Percentiles rank a stretch among this genome's conserved stretches.
These are phyloP conservation scores for Eremomyces bilateralis DNA, from an alignment of 495 filamentous ascomycete species.

Conservation along the genomic window DNA sequence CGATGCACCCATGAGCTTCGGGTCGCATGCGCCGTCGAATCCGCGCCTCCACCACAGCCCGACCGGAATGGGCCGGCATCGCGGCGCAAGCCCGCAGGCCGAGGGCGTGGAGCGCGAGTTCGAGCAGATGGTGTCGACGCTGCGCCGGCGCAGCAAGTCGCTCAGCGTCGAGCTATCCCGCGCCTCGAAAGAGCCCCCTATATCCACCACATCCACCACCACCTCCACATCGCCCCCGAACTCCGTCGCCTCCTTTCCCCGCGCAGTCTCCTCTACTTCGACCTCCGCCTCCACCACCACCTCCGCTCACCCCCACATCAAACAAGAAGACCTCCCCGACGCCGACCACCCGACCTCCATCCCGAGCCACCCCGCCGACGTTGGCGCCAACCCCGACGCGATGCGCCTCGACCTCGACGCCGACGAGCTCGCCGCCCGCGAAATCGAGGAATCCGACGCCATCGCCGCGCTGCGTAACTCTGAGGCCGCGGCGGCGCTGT, in stretches of 20 bases:
- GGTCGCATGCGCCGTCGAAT: conserved; percentile 19
- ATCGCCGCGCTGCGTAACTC: conserved; percentile 15
- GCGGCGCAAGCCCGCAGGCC: conserved; percentile 61
- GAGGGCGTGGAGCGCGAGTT: conserved; percentile 96
- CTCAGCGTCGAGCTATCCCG: too few relatives aligned
- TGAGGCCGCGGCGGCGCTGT: conserved; percentile 21
- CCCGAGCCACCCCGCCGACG: conserved; percentile 6
- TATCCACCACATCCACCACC: background rate
- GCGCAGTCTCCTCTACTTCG: background rate
- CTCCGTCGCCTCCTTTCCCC: background rate
- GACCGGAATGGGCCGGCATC: conserved; percentile 23
- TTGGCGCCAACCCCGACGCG: conserved; percentile 1
- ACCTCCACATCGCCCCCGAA: background rate
- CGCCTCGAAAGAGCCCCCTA: too few relatives aligned
- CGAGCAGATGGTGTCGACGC: conserved; percentile 52
- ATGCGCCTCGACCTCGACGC: conserved; percentile 6
- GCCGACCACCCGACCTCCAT: background rate
- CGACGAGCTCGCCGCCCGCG: conserved; percentile 11
- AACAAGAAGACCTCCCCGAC: background rate
- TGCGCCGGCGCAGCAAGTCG: too few relatives aligned
- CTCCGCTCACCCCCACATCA: background rate
- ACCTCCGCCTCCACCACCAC: background rate
- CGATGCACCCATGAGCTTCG: conserved; percentile 35
- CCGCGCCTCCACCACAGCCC: conserved; percentile 17
- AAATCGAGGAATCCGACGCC: conserved; percentile 19